Evolutionary conservation across 1,284 basidiomycete genomes (phyloP).

Genomic region (Leucoagaricus sp.): DNA sequence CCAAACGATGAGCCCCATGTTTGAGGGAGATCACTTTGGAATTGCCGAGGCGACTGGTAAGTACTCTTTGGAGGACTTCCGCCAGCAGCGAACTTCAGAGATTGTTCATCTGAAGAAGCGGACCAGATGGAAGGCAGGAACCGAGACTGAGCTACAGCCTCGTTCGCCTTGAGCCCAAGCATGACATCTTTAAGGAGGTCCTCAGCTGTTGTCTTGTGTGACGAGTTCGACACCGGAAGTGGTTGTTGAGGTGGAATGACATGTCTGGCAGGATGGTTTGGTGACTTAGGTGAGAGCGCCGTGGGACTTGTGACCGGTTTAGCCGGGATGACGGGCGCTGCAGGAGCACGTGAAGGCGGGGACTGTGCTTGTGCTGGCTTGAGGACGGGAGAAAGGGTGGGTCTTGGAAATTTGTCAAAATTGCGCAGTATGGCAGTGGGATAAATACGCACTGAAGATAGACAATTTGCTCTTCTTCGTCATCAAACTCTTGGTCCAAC

Average conservation of each 20-base stretch:
- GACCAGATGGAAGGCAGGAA: conserved; percentile 56
- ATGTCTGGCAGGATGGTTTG: conserved; percentile 25
- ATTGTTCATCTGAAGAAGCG: conserved; percentile 46
- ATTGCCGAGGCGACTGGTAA: conserved; percentile 10
- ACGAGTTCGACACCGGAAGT: background rate
- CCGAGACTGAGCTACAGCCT: conserved; percentile 29
- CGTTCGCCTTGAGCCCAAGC: conserved; percentile 13
- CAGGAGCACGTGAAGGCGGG: conserved; percentile 27
- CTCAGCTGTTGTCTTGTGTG: conserved; percentile 47
- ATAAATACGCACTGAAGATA: conserved; percentile 55
- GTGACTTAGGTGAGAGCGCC: conserved; percentile 26
- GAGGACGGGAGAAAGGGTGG: conserved; percentile 34
- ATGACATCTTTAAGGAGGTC: conserved; percentile 59
- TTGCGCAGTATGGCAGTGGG: background rate
- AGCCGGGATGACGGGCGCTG: conserved; percentile 29
- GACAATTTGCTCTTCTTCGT: conserved; percentile 61
- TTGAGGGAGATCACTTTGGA: background rate
- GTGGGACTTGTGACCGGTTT: conserved; percentile 31
- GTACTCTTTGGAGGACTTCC: conserved; percentile 11
- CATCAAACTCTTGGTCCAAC: conserved; percentile 37
- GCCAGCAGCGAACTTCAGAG: conserved; percentile 31
- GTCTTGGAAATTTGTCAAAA: conserved; percentile 25
- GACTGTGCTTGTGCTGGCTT: conserved; percentile 28
- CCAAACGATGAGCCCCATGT: background rate
- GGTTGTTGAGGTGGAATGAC: conserved; percentile 15